These are phyloP conservation scores for Dothistroma pini DNA, from an alignment of 2,329 filamentous ascomycete genomes.

Conservation along the genomic window DNA sequence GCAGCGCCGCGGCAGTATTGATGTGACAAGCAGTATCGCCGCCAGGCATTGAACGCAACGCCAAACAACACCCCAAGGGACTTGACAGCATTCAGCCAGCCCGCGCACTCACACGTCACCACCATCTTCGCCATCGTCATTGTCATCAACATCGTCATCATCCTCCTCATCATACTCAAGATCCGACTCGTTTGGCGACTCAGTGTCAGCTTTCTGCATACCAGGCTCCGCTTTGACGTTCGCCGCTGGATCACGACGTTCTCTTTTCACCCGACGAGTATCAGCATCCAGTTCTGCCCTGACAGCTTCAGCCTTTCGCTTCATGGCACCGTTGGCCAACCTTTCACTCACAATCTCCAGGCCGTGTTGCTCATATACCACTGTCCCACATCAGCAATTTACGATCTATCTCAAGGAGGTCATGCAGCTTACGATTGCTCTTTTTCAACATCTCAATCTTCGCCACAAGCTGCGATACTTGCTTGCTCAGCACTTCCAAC, in stretches of 20 bases:
- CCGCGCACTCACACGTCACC: background rate
- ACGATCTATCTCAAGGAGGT: no score
- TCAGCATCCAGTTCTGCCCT: background rate
- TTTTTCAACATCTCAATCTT: background rate
- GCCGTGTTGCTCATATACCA: background rate
- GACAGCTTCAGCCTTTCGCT: background rate
- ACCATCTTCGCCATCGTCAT: background rate
- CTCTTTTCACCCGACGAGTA: background rate
- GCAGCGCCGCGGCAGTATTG: no score
- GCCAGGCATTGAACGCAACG: no score
- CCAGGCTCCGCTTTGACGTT: background rate
- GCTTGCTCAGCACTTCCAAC: background rate
- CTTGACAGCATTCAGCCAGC: no score
- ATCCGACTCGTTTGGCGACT: background rate
- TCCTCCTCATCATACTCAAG: background rate
- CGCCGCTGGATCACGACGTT: background rate
- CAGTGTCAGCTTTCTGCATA: background rate
- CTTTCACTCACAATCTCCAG: background rate
- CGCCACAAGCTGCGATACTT: background rate
- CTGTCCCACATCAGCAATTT: background rate
- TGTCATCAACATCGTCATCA: background rate
- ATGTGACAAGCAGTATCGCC: no score
- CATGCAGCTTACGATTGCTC: background rate
- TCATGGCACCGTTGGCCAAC: background rate
- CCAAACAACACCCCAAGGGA: no score